Evolutionary conservation across 2,329 filamentous ascomycete species (phyloP).

Genomic region (Clonostachys rhizophaga): DNA sequence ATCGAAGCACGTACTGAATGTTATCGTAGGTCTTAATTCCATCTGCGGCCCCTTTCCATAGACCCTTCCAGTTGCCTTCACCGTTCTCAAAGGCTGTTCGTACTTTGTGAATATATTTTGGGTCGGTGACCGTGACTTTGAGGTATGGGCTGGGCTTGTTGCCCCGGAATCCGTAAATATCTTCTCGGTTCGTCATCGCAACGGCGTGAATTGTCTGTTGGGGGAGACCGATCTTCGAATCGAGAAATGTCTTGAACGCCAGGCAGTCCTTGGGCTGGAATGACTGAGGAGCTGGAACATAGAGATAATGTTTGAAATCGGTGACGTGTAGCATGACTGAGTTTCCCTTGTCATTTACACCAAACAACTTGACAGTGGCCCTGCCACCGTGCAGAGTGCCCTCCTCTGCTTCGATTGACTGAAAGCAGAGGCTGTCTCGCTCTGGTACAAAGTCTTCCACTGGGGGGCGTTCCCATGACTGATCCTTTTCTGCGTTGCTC

Average conservation of each 20-base stretch:
- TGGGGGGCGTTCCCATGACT: slow-evolving; percentile 73
- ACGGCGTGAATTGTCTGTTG: slow-evolving; percentile 75
- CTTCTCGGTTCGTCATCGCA: slow-evolving; percentile 78
- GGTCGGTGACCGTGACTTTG: slow-evolving; percentile 89
- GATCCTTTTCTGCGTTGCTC: slow-evolving; percentile 87
- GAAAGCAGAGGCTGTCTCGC: slow-evolving; percentile 75
- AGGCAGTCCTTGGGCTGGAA: slow-evolving; percentile 78
- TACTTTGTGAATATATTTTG: slow-evolving; percentile 74
- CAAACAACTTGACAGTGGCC: slow-evolving; percentile 85
- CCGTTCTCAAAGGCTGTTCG: slow-evolving; percentile 71
- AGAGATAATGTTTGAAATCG: slow-evolving; percentile 94
- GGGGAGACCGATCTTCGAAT: slow-evolving; percentile 70
- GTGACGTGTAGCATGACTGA: slow-evolving; percentile 94
- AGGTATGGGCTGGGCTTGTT: slow-evolving; percentile 89
- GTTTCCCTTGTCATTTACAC: slow-evolving; percentile 78
- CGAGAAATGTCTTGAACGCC: slow-evolving; percentile 74
- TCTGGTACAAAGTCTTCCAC: slow-evolving; percentile 47
- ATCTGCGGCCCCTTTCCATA: slow-evolving; percentile 70
- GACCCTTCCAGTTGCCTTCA: slow-evolving; percentile 80
- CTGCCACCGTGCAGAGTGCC: slow-evolving; percentile 73
- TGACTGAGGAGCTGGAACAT: slow-evolving; percentile 78
- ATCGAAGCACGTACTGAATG: slow-evolving; percentile 89
- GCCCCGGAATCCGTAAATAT: slow-evolving; percentile 90
- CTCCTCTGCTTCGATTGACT: slow-evolving; percentile 94
- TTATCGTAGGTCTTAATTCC: slow-evolving; percentile 91